Percentiles rank a stretch among this genome's conserved stretches.
Evolutionary conservation across 2,329 filamentous ascomycete species (phyloP).

Genomic region (Sporothrix protearum): DNA sequence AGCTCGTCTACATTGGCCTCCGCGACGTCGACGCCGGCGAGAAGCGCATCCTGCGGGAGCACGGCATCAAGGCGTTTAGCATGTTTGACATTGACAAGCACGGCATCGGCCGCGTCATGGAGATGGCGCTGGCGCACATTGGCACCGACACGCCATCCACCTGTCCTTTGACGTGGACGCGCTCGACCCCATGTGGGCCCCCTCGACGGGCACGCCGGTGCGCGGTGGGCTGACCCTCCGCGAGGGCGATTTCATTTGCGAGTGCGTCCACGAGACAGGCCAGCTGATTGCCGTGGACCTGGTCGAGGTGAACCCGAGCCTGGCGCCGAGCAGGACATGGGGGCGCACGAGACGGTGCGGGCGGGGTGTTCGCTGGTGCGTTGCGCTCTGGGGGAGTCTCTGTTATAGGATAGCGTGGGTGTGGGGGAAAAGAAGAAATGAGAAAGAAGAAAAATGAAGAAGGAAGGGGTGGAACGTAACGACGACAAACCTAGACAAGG

Average conservation of each 20-base stretch:
- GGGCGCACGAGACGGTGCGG: constrained; percentile 79
- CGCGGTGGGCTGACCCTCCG: constrained; percentile 87
- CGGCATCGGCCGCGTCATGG: constrained; percentile 92
- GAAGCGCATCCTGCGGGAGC: constrained; percentile 83
- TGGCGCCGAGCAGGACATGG: constrained; percentile 58
- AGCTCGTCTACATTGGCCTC: constrained; percentile 95
- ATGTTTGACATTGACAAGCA: constrained; percentile 97
- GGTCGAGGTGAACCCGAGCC: constrained; percentile 74
- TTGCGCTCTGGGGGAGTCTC: constrained; percentile 86
- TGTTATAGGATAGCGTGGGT: constrained; percentile 59
- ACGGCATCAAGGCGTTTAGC: constrained; percentile 92
- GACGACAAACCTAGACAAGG: background rate
- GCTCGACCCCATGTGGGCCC: constrained; percentile 92
- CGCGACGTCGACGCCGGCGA: constrained; percentile 90
- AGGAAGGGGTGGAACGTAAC: background rate
- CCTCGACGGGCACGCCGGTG: constrained; percentile 91
- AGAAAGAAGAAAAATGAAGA: too few relatives aligned
- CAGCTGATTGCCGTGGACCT: constrained; percentile 75
- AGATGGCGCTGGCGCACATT: constrained; percentile 97
- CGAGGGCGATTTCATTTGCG: constrained; percentile 96
- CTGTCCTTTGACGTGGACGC: constrained; percentile 97
- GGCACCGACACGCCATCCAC: constrained; percentile 91
- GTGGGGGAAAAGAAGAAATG: too few relatives aligned
- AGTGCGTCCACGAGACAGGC: constrained; percentile 76
- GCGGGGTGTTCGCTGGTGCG: constrained; percentile 88